Evolutionary conservation across 208 protist species (phyloP), one percentile per base, ranked within the genome.

Genomic region (Acanthamoeba healyi): DNA sequence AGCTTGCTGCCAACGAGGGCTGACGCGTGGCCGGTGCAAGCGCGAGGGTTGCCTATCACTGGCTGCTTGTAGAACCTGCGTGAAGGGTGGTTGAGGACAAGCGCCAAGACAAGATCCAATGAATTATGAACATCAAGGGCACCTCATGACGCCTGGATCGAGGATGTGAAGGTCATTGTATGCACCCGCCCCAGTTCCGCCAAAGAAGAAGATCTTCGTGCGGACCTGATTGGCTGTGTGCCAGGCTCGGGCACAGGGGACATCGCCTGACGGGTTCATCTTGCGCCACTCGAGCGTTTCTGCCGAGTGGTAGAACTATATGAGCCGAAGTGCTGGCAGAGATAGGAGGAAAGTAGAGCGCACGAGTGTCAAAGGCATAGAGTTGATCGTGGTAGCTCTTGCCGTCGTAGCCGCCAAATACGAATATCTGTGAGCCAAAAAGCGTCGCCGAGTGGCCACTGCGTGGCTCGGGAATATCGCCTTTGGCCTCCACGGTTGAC

Each of bases 391-490:
- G 36, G 36, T 87, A 94, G 17, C 6, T 10, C 12, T 32, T 65
- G 34, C 70, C 65, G 58, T 94, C 92, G 19, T 34, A 90, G 44
- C 92, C 92, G 26, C 92, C 92, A 63, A 94, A 87, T 1, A 94
- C n/a, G 46, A 67, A 94, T 3, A 94, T 58, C 42, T 88, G 56
- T 12, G 54, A 38, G 42, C 92, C 92, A 72, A 94, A 84, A n/a
- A 51, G 54, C 12, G 82, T 82, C 2, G 92, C 82, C 24, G 70
- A 70, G 67, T 94, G 92, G n/a, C 92, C 92, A 22, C 82, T 90
- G 49, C 40, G 82, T n/a, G 49, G 49, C 17, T 7, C 36, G 14
- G 82, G 82, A 19, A 51, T 42, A 15, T 63, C 49, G 34, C 82
- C 82, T 24, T 90, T 38, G 82, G 58, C 54, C 15, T 90, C 58